Base-by-base conservation (phyloP, 805 yeast species). In the Pichia eremophila region DNA sequence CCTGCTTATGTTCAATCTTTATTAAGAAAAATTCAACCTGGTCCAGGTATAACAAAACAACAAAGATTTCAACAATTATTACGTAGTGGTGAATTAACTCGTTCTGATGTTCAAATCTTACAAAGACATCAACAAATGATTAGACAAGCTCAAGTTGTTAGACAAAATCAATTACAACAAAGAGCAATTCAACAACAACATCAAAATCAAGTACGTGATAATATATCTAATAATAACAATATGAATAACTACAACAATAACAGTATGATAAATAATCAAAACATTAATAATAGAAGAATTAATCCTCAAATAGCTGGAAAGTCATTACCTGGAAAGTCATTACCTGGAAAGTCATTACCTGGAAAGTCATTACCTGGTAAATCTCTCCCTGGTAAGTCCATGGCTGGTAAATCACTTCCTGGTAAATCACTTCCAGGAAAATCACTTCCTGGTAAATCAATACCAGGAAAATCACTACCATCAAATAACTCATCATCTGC, bases 71-170 rank as follows among this genome's bases (percentile, higher is more conserved):
- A 63, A 46, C 64, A 62, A 49, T 56, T 63, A 58, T 57, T 63
- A 12, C 56, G 52, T 35, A 57, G 53, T 35, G 66, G 67, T 15
- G 65, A 63, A 50, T 51, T 63, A 43, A 61, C 60, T 34, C 57
- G 58, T 43, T 60, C 58, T 43, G 67, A 63, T 46, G 59, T 63
- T n/a, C 41, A 59, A 41, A 46, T 63, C 27, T 48, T 63, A 15
- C 62, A 62, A 46, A 55, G 64, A 8, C 67, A 63, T 51, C 67
- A 63, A 42, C 65, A 61, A 49, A 57, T 57, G 61, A 48, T 61
- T 36, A 57, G 54, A 37, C 59, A 59, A 40, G 62, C 60, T 41
- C 59, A 59, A 39, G 57, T 57, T 6, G 57, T 57, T n/a, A 50
- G 57, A 52, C 53, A 51, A 43, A 53, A 43, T 34, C 54, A 42